Percentiles rank a stretch among this genome's conserved stretches.
These are phyloP conservation scores for Bretschneidera sinensis DNA, from an alignment of 345 rosid genomes.

Conservation along the genomic window DNA sequence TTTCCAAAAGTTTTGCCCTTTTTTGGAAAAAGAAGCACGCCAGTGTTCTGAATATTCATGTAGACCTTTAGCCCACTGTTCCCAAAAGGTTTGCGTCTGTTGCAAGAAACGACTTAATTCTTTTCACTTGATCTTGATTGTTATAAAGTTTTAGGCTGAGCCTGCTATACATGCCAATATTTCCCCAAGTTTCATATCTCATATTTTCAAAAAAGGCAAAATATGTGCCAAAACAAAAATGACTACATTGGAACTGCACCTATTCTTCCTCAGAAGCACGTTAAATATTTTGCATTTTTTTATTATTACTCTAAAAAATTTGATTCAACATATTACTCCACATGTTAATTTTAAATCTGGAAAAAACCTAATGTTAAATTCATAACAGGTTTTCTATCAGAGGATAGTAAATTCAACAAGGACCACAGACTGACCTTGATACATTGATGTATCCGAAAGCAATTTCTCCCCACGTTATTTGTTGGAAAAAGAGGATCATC, in stretches of 20 bases:
- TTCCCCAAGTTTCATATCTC: background rate
- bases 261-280: too few species aligned
- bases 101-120: background rate
- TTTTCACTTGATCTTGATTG: background rate
- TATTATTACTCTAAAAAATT: too few species aligned
- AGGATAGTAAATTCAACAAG: conserved; percentile 10
- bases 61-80: background rate
- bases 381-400: conserved; percentile 1
- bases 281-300: too few species aligned
- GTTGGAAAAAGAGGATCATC: conserved; percentile 93
- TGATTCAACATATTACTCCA: background rate
- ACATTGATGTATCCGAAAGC: conserved; percentile 97
- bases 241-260: background rate
- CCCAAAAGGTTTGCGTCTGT: background rate
- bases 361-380: background rate
- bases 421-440: conserved; percentile 57
- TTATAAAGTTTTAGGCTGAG: too few species aligned
- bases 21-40: background rate
- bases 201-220: background rate
- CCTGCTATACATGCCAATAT: background rate
- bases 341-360: background rate
- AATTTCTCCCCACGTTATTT: conserved; percentile 96
- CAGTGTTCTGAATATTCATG: background rate
- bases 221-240: background rate
- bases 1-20: background rate